A percentile compares a stretch with the other conserved stretches of the same genome.
These are phyloP conservation scores for Polygonum maritimum DNA, from an alignment of 148 eudicot species.

Conservation along the genomic window DNA sequence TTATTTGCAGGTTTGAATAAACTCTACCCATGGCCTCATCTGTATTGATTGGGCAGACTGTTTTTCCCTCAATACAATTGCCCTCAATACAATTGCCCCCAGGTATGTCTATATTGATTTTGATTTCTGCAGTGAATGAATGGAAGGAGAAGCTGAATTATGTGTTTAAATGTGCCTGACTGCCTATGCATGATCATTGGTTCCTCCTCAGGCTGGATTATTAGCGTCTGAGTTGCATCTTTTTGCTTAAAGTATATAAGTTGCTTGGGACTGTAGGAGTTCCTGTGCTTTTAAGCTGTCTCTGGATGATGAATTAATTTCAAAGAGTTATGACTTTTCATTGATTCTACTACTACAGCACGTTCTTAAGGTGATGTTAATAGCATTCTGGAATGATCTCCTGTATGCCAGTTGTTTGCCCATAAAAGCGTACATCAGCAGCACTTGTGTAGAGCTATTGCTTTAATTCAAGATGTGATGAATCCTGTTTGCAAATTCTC, in stretches of 20 bases:
- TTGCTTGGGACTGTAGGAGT: neutral
- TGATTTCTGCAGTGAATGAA: neutral
- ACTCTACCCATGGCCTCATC: neutral
- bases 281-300: neutral
- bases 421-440: neutral
- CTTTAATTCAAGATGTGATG: neutral
- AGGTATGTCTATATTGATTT: neutral
- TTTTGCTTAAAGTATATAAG: neutral
- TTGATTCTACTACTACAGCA: neutral
- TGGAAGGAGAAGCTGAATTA: neutral
- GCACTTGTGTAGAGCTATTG: neutral
- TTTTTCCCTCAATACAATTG: neutral
- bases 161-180: neutral
- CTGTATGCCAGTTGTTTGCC: neutral
- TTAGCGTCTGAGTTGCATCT: neutral
- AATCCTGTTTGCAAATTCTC: neutral
- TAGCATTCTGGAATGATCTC: no score
- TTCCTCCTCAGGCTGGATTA: neutral
- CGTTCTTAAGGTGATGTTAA: neutral
- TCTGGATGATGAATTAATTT: neutral
- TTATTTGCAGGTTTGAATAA: neutral
- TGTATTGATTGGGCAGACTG: neutral
- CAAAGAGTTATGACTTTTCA: neutral
- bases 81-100: constrained; percentile 4
- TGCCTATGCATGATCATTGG: neutral